Base-by-base conservation (phyloP, 179 eudicot species). In the Camellia oleifera region DNA sequence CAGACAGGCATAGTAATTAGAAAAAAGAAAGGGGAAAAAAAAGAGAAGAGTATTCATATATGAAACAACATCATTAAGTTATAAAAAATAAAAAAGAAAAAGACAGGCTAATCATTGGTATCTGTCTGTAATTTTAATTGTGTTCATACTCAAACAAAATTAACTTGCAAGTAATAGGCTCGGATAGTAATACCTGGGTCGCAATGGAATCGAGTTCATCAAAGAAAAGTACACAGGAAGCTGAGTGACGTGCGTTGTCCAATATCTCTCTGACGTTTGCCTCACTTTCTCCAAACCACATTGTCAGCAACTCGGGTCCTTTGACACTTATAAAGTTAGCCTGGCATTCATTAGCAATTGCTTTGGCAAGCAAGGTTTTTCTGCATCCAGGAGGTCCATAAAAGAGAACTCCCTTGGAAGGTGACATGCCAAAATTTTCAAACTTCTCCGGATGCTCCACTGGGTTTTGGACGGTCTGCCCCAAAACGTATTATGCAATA, bases 221-320 rank as follows among this genome's bases (percentile, higher is more conserved):
- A 75, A 88, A 85, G 83, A 88, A 88, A 67, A 88, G 75, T 2
- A 88, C 91, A 76, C 89, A 88, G 7, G 91, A 89, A 66, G 91
- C 91, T 10, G 89, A 87, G 40, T 82, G 84, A 20, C 88, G 85
- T n/a, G 91, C 89, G 80, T 88, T 88, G 78, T 88, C 91, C 20
- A 87, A 88, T 9, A 88, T 87, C 66, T 88, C 89, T 46, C 89
- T 26, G 1, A 87, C 89, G 72, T 88, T 88, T n/a, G 91, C 91
- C 76, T 88, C 91, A 74, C 89, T 88, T 69, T 87, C 91, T 66
- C 91, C 91, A 58, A 88, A 88, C 91, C 89, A 88, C 91, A 86
- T 88, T 5, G 91, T 88, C 66, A 88, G 82, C 82, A 88, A 81
- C 72, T 86, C 91, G 8, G 89, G 91, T 69, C 91, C 91, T 81